Percentiles rank a stretch among this genome's conserved stretches.
phyloP scores from a whole-genome alignment of 768 basidiomycete genomes.

The Collybia nuda region DNA sequence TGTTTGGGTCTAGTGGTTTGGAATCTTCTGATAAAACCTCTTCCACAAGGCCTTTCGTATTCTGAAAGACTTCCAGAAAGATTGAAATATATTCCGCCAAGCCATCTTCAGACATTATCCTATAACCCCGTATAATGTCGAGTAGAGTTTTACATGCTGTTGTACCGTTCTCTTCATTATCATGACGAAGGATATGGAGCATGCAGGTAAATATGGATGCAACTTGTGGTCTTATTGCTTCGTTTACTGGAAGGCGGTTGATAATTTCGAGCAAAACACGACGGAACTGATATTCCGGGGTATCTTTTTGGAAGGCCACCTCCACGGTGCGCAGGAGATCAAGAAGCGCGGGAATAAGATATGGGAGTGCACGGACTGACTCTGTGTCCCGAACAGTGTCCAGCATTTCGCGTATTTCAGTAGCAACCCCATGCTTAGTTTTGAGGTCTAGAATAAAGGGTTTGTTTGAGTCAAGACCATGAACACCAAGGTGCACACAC shows the following conservation, averaged over 20 bases:
- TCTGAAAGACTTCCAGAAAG: slow-evolving; percentile 75
- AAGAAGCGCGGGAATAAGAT: slow-evolving; percentile 71
- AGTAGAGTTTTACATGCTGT: slow-evolving; percentile 89
- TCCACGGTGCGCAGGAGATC: slow-evolving; percentile 72
- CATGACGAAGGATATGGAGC: slow-evolving; percentile 79
- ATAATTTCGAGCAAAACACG: slow-evolving; percentile 86
- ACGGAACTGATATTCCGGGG: slow-evolving; percentile 78
- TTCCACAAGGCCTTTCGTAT: slow-evolving; percentile 69
- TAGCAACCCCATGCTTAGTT: slow-evolving; percentile 67
- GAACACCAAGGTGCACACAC: slow-evolving; percentile 31
- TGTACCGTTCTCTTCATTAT: slow-evolving; percentile 96
- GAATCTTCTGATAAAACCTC: slow-evolving; percentile 76
- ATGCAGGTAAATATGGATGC: slow-evolving; percentile 73
- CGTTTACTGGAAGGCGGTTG: slow-evolving; percentile 82
- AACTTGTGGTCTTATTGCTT: slow-evolving; percentile 70
- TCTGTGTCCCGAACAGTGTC: slow-evolving; percentile 79
- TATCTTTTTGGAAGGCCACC: slow-evolving; percentile 64
- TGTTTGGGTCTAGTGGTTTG: slow-evolving; percentile 48
- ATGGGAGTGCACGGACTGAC: slow-evolving; percentile 64
- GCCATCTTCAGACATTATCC: slow-evolving; percentile 68
- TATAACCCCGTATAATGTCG: slow-evolving; percentile 81
- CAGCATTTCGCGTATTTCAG: slow-evolving; percentile 79
- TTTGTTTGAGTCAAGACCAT: slow-evolving; percentile 7
- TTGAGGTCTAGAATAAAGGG: slow-evolving; percentile 53
- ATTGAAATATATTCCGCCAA: slow-evolving; percentile 79